These are phyloP conservation scores for Stephania japonica DNA, from an alignment of 164 flowering plant species.

Conservation along the genomic window DNA sequence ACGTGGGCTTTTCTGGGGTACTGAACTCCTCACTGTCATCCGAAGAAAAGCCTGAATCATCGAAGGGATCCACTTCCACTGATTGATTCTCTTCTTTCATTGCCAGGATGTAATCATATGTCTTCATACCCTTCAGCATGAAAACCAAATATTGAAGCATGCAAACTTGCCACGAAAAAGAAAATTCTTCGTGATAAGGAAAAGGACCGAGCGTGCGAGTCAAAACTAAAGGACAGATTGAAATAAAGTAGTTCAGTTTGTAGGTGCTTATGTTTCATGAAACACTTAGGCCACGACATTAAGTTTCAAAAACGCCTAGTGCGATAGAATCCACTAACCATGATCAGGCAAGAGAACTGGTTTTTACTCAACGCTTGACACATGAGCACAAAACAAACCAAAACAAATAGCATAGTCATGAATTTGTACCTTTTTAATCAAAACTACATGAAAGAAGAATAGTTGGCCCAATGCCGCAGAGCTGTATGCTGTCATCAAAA, in stretches of 20 bases:
- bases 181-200: neutral
- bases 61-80: slow-evolving; percentile 40
- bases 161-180: neutral
- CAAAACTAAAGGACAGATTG: neutral
- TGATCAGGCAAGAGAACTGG: neutral
- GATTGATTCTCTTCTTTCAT: slow-evolving; percentile 73
- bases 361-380: neutral
- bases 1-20: slow-evolving; percentile 50
- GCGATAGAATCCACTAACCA: neutral
- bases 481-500: slow-evolving; percentile 61
- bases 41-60: slow-evolving; percentile 70
- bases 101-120: slow-evolving; percentile 92
- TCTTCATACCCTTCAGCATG: slow-evolving; percentile 78
- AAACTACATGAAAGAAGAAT: slow-evolving; percentile 86
- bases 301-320: neutral
- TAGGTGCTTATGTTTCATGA: neutral
- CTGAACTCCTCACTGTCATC: slow-evolving; percentile 63
- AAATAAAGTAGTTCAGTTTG: neutral
- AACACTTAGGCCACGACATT: neutral
- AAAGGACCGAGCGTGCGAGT: neutral
- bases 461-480: slow-evolving; percentile 94
- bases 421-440: slow-evolving; percentile 73
- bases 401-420: neutral
- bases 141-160: slow-evolving; percentile 3
- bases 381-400: neutral